Percentiles rank a stretch among this genome's conserved stretches.
Conservation (phyloP, 1,139 yeast genomes). For the Saccharomyces hybrid region DNA sequence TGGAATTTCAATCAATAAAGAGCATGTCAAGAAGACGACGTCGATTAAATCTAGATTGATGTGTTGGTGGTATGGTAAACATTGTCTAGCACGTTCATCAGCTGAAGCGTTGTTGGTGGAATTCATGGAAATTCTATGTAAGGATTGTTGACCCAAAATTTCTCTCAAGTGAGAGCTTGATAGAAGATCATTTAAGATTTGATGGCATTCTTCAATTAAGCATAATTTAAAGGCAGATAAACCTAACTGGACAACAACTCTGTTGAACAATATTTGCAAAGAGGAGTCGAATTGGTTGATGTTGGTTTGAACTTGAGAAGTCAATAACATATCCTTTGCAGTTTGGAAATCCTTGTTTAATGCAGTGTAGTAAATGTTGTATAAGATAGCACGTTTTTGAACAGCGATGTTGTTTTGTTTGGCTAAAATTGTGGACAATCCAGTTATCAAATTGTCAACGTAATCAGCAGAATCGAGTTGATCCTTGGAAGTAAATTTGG, state of each 20-base stretch:
- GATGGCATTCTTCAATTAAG: conserved; percentile 78
- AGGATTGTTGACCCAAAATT: conserved; percentile 80
- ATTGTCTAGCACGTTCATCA: conserved; percentile 51
- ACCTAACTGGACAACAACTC: conserved; percentile 93
- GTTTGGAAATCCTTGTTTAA: conserved; percentile 72
- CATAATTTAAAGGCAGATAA: conserved; percentile 92
- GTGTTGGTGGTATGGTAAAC: conserved; percentile 97
- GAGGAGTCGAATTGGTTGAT: conserved; percentile 80
- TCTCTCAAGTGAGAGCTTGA: conserved; percentile 84
- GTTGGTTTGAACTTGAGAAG: conserved; percentile 74
- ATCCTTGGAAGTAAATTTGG: conserved; percentile 26
- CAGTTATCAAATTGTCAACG: conserved; percentile 52
- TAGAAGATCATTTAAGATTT: conserved; percentile 79
- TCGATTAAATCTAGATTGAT: conserved; percentile 92
- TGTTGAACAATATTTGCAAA: conserved; percentile 85
- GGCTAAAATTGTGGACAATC: conserved; percentile 57
- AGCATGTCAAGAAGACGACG: conserved; percentile 85
- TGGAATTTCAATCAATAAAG: conserved; percentile 88
- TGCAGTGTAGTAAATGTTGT: conserved; percentile 85
- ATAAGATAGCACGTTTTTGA: conserved; percentile 77
- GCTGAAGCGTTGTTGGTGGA: conserved; percentile 39
- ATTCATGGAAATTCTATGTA: conserved; percentile 42
- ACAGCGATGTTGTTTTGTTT: conserved; percentile 59
- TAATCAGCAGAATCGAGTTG: conserved; percentile 32
- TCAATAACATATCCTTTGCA: conserved; percentile 82